phyloP scores from a whole-genome alignment of 768 basidiomycete genomes.

The Pleurotus cornucopiae region DNA sequence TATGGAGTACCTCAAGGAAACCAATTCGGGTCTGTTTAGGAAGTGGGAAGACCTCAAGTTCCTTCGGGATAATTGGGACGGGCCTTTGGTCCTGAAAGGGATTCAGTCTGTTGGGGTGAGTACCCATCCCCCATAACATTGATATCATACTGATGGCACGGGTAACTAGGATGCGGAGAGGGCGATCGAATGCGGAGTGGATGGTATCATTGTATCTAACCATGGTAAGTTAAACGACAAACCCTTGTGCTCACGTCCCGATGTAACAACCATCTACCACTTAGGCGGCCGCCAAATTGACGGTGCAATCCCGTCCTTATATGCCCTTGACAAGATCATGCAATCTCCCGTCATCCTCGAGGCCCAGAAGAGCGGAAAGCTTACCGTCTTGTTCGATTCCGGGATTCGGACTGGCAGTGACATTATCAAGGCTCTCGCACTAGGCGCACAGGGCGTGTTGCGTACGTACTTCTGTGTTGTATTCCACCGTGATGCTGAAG shows the following conservation, averaged over 20 bases:
- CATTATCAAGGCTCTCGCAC: slow-evolving; percentile 78
- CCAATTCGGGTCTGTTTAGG: slow-evolving; percentile 57
- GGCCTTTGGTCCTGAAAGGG: slow-evolving; percentile 73
- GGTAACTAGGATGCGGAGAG: slow-evolving; percentile 56
- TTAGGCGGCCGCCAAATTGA: slow-evolving; percentile 74
- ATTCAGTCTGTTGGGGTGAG: slow-evolving; percentile 55
- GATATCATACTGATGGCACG: neutral
- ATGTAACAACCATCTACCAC: neutral
- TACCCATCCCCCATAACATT: no score
- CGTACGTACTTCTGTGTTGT: slow-evolving; percentile 36
- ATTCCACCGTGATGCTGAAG: neutral
- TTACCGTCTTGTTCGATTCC: slow-evolving; percentile 74
- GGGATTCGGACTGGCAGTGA: slow-evolving; percentile 84
- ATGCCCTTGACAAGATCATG: slow-evolving; percentile 66
- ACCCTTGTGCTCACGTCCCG: neutral
- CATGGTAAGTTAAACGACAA: slow-evolving; percentile 45
- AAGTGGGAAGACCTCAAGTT: slow-evolving; percentile 72
- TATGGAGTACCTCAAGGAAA: slow-evolving; percentile 57
- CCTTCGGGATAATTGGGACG: slow-evolving; percentile 71
- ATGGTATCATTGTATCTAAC: slow-evolving; percentile 80
- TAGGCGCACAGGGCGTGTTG: slow-evolving; percentile 81
- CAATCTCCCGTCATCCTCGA: slow-evolving; percentile 52
- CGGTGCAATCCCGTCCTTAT: slow-evolving; percentile 70
- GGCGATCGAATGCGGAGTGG: slow-evolving; percentile 57
- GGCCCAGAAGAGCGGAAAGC: slow-evolving; percentile 54